Evolutionary conservation across 139 green algal genomes (phyloP).

Genomic region (Tetradesmus obliquus): DNA sequence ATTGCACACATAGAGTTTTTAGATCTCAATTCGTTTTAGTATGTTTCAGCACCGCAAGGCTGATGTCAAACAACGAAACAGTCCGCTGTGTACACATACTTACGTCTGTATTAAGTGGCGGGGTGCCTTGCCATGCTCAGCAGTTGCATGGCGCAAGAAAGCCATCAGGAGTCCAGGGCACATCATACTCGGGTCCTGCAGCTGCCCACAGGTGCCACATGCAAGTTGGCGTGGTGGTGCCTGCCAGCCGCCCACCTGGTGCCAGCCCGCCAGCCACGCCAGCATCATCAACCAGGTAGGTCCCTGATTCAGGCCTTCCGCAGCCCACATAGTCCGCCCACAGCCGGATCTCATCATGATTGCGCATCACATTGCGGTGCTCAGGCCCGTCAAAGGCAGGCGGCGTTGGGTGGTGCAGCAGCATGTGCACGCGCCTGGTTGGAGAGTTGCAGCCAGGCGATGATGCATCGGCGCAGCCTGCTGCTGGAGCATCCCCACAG

Average conservation of each 20-base stretch:
- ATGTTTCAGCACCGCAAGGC: not conserved
- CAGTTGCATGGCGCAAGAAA: not conserved
- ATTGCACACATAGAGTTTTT: too few relatives aligned
- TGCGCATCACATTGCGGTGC: constrained; percentile 30
- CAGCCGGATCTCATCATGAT: constrained; percentile 46
- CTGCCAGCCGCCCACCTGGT: not conserved
- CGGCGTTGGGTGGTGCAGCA: constrained; percentile 40
- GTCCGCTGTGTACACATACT: too few relatives aligned
- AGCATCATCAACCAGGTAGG: constrained; percentile 38
- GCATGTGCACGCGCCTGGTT: constrained; percentile 27
- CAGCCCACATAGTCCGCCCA: constrained; percentile 36
- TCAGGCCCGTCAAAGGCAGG: constrained; percentile 42
- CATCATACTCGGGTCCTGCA: not conserved
- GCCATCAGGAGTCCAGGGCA: not conserved
- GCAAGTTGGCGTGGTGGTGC: too few relatives aligned
- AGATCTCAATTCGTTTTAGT: too few relatives aligned
- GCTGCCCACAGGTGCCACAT: not conserved
- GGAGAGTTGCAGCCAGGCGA: not conserved
- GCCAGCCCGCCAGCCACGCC: not conserved
- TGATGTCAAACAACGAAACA: not conserved
- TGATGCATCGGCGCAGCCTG: not conserved
- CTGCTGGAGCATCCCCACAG: not conserved
- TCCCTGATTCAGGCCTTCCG: not conserved
- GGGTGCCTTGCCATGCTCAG: too few relatives aligned
- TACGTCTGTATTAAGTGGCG: too few relatives aligned